Base-by-base conservation (phyloP, 495 filamentous ascomycete genomes). In the Poronia punctata region DNA sequence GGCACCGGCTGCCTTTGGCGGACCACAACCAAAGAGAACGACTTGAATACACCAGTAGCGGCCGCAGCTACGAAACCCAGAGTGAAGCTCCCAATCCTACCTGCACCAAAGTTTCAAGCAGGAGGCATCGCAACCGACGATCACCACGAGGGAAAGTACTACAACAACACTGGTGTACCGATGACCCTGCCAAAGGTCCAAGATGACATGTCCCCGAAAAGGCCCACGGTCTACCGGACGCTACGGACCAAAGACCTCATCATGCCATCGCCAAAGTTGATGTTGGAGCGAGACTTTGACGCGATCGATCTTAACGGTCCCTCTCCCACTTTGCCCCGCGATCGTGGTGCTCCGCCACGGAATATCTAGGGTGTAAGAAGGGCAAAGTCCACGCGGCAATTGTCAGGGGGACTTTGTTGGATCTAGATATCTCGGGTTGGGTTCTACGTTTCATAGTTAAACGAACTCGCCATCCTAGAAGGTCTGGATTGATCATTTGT, bases 1-100 rank as follows among this genome's bases (percentile, higher is more conserved):
- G 55, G 46, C 19, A 47, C 20, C n/a, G 55, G 54, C 10, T 34
- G 38, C 36, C 3, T 55, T 7, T 55, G 54, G 52, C 48, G 41
- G 9, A 43, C 40, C 1, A 17, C 7, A 4, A 10, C 42, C 1
- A 23, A 41, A 5, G 44, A 28, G 10, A 25, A 20, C 35, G 11
- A n/a, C n/a, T n/a, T n/a, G n/a, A n/a, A n/a, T n/a, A n/a, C n/a
- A n/a, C n/a, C n/a, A n/a, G n/a, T n/a, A n/a, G n/a, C n/a, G n/a
- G n/a, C n/a, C n/a, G n/a, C n/a, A n/a, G n/a, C 17, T 14, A 21
- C 11, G 19, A 35, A 23, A 23, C 29, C 27, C 15, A 25, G 7
- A 26, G 4, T 8, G 15, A 38, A 36, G 1, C 30, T 32, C 0
- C 17, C 20, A 10, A 19, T 16, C 10, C 20, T 31, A 17, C 2